Conservation (phyloP, 2,329 filamentous ascomycete species). For the Neocatenulostroma microsporum region DNA sequence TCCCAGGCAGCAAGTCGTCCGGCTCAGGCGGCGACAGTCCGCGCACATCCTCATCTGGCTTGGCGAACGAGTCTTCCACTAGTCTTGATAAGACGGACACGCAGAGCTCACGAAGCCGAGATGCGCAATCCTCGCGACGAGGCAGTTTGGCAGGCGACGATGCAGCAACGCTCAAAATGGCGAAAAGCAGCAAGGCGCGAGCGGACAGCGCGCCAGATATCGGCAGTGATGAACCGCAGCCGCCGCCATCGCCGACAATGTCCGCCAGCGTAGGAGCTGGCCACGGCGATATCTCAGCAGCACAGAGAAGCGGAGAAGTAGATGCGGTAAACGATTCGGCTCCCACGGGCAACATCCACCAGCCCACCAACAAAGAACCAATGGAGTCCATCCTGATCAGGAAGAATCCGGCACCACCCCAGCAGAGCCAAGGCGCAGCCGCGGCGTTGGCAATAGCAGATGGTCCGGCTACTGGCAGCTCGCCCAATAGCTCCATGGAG, state of each 20-base stretch:
- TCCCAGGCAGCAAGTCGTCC: conserved; percentile 57
- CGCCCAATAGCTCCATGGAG: conserved; percentile 49
- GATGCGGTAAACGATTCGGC: conserved; percentile 90
- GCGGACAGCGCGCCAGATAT: conserved; percentile 3
- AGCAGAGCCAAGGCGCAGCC: conserved; percentile 20
- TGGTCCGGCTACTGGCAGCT: conserved; percentile 1
- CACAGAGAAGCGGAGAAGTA: conserved; percentile 81
- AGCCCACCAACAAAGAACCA: conserved; percentile 55
- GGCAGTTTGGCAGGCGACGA: conserved; percentile 17
- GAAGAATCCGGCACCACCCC: conserved; percentile 34
- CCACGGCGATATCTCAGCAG: conserved; percentile 69
- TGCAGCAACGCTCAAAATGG: conserved; percentile 21
- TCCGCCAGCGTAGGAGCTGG: conserved; percentile 65
- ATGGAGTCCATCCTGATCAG: conserved; percentile 86
- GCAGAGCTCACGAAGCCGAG: conserved; percentile 52
- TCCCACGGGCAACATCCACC: conserved; percentile 55
- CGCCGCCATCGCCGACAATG: conserved; percentile 80
- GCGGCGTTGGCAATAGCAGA: conserved; percentile 20
- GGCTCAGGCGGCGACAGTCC: too few species aligned
- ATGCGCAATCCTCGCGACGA: conserved; percentile 33
- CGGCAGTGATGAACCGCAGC: conserved; percentile 27
- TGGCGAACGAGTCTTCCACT: conserved; percentile 43
- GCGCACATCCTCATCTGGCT: conserved; percentile 58
- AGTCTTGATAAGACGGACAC: conserved; percentile 61
- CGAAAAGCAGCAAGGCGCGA: conserved; percentile 12